phyloP scores from a whole-genome alignment of 495 filamentous ascomycete genomes.

The Monascus purpureus region DNA sequence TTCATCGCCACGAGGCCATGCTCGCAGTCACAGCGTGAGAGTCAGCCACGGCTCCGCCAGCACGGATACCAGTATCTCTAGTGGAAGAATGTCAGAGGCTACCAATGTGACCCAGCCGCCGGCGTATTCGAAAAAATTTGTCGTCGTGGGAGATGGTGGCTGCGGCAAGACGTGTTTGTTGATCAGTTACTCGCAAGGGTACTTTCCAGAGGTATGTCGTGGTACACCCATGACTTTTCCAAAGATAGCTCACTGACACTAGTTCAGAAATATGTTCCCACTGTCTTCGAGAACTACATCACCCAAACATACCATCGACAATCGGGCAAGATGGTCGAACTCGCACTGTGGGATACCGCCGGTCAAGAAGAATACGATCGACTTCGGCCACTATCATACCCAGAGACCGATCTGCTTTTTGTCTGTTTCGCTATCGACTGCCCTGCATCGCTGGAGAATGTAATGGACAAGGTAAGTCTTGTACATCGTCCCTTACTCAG shows the following conservation, averaged over 20 bases:
- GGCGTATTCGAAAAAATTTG: slow-evolving; percentile 95
- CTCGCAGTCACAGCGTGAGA: slow-evolving; percentile 46
- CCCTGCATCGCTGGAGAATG: slow-evolving; percentile 93
- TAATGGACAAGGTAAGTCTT: slow-evolving; percentile 95
- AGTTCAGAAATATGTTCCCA: slow-evolving; percentile 93
- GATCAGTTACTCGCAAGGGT: slow-evolving; percentile 95
- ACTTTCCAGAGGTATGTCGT: slow-evolving; percentile 80
- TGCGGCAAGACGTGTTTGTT: slow-evolving; percentile 97
- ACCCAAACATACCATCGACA: slow-evolving; percentile 79
- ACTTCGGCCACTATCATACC: slow-evolving; percentile 87
- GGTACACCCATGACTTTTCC: not conserved
- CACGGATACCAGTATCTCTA: slow-evolving; percentile 55
- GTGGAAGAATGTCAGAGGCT: slow-evolving; percentile 53
- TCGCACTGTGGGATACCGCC: slow-evolving; percentile 96
- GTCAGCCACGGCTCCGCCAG: slow-evolving; percentile 72
- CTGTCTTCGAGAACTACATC: slow-evolving; percentile 99
- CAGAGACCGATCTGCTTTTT: slow-evolving; percentile 93
- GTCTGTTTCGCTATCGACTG: slow-evolving; percentile 99
- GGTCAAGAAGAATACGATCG: slow-evolving; percentile 98
- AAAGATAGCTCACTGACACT: slow-evolving; percentile 3
- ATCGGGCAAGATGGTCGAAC: slow-evolving; percentile 84
- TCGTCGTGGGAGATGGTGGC: slow-evolving; percentile 94
- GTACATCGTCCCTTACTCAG: no score
- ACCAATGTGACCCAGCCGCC: slow-evolving; percentile 81
- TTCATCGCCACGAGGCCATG: slow-evolving; percentile 32